Evolutionary conservation across 2,329 filamentous ascomycete species (phyloP).

Genomic region (Microdochium nivale): DNA sequence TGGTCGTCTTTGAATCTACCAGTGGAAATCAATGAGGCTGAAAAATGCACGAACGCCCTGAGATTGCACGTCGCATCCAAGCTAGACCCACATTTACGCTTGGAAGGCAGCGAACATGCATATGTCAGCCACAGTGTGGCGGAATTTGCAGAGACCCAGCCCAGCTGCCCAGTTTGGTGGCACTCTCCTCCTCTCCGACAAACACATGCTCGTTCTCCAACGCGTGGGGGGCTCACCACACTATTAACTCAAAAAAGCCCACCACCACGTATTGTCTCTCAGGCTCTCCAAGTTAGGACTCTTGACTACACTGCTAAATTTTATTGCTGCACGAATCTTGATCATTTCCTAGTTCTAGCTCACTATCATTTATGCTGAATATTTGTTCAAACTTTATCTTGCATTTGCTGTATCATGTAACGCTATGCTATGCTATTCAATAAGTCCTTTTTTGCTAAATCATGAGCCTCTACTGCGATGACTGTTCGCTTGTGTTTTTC

Average conservation of each 20-base stretch:
- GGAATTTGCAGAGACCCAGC: too few relatives aligned
- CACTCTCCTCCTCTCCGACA: too few relatives aligned
- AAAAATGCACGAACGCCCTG: neutral
- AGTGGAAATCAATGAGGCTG: neutral
- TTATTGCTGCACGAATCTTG: too few relatives aligned
- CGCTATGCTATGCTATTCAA: neutral
- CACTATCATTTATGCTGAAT: neutral
- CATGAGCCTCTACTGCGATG: neutral
- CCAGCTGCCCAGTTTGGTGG: too few relatives aligned
- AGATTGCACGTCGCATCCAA: neutral
- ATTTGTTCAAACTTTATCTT: neutral
- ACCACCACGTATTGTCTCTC: too few relatives aligned
- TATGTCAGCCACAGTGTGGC: neutral
- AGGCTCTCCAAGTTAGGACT: too few relatives aligned
- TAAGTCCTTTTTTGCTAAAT: neutral
- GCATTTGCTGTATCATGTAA: neutral
- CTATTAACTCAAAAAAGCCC: too few relatives aligned
- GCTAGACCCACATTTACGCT: neutral
- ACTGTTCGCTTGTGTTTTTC: neutral
- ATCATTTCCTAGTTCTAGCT: neutral
- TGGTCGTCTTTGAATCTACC: neutral
- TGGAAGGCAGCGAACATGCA: too few relatives aligned
- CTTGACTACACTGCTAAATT: too few relatives aligned
- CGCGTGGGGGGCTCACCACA: too few relatives aligned
- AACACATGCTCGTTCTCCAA: too few relatives aligned